phyloP scores from a whole-genome alignment of 352 stramenopile species.

The Globisporangium paroecandrum region DNA sequence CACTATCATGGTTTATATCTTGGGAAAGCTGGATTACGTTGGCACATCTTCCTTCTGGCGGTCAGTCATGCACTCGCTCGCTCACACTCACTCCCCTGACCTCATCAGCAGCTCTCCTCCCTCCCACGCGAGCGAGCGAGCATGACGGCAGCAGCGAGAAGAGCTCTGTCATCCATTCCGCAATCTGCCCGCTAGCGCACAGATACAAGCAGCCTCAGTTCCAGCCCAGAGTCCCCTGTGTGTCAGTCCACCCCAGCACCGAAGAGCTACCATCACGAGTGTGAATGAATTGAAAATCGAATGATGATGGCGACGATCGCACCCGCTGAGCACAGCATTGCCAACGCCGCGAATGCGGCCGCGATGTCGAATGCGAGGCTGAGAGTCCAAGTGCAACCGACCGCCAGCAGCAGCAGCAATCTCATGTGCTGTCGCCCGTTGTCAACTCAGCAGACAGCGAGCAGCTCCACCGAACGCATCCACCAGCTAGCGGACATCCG shows the following conservation, averaged over 20 bases:
- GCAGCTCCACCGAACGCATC: slow-evolving; percentile 21
- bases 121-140: background rate
- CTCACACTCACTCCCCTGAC: background rate
- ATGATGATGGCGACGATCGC: background rate
- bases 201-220: background rate
- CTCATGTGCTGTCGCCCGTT: background rate
- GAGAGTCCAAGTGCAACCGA: background rate
- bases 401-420: background rate
- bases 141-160: background rate
- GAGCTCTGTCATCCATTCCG: background rate
- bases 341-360: background rate
- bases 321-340: background rate
- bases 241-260: background rate
- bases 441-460: background rate
- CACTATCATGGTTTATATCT: background rate
- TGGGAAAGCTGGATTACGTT: background rate
- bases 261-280: background rate
- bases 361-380: background rate
- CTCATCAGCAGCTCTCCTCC: background rate
- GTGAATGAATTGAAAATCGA: background rate
- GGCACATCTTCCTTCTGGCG: background rate
- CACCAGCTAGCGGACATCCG: slow-evolving; percentile 52
- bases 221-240: background rate
- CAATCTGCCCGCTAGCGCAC: background rate
- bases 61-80: background rate